These are phyloP conservation scores for Salix udensis DNA, from an alignment of 345 rosid genomes.

Conservation along the genomic window DNA sequence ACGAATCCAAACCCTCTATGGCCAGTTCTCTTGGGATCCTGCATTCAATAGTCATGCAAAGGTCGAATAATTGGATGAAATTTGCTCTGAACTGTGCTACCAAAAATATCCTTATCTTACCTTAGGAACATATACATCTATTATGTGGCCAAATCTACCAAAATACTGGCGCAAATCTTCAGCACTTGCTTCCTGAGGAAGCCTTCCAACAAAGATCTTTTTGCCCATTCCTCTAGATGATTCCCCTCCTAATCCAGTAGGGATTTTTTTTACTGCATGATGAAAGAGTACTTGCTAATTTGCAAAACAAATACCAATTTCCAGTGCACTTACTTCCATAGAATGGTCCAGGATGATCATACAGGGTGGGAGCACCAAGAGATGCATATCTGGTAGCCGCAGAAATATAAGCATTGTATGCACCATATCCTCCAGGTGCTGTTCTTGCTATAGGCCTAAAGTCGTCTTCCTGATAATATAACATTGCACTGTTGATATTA, in stretches of 20 bases:
- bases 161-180: conserved; percentile 86
- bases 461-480: conserved; percentile 68
- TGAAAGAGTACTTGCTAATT: not conserved
- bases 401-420: conserved; percentile 94
- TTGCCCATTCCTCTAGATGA: conserved; percentile 71
- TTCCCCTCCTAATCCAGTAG: conserved; percentile 53
- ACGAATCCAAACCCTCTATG: conserved; percentile 98
- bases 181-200: conserved; percentile 86
- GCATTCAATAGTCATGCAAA: conserved; percentile 12
- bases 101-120: conserved; percentile 21
- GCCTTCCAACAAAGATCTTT: conserved; percentile 95
- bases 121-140: conserved; percentile 89
- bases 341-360: conserved; percentile 70
- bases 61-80: not conserved
- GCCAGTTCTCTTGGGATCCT: conserved; percentile 93
- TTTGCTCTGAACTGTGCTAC: not conserved
- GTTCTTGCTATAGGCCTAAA: conserved; percentile 63
- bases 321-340: conserved; percentile 71
- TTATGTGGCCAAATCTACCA: conserved; percentile 86
- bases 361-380: conserved; percentile 86
- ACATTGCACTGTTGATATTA: conserved; percentile 1
- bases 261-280: not conserved
- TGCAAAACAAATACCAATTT: not conserved
- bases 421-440: conserved; percentile 86
- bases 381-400: conserved; percentile 97